Base-by-base conservation (phyloP, 306 rosid genomes). In the Amphicarpaea edgeworthii region DNA sequence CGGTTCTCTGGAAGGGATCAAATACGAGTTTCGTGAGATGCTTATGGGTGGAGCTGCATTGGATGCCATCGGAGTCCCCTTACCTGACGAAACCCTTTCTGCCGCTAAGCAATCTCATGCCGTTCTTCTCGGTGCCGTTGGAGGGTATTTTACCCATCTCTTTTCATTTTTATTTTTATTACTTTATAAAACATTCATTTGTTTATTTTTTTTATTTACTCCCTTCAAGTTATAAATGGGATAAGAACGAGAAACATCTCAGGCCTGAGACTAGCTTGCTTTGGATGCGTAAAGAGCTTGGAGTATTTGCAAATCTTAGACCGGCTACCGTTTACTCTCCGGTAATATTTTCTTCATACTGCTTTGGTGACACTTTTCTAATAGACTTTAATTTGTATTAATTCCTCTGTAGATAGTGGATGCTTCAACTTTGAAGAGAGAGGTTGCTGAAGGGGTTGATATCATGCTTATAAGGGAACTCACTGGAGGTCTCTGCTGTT, bases 241-340 rank as follows among this genome's bases (percentile, higher is more conserved):
- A 92, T 66, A 76, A 86, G 8, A 85, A 90, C 53, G 95, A 88
- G 61, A 92, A 88, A 72, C 93, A 80, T 67, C 71, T 92, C 83
- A 94, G 92, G 90, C 98, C 97, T 11, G 98, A 94, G 81, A 94
- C 98, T 15, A 96, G 96, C 58, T 79, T 94, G 73, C 96, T 90
- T 82, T 83, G 86, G 78, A 79, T 90, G 2, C 86, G 93, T 7
- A 72, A 83, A 65, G 98, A 91, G 60, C 96, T 90, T 77, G 76
- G 58, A 72, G 98, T 90, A 5, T 93, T 93, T 53, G 96, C 97
- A 7, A 93, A 93, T 90, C 83, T 93, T 43, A 88, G 97, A 68
- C 97, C 93, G 3, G 95, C 98, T 8, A 89, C 79, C 8, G 98
- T 90, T 24, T 87, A 89, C 1, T 91, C 95, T 8, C 97, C 85